Conservation (phyloP, 176 grass and related monocot species). For the Cenchrus americanus region DNA sequence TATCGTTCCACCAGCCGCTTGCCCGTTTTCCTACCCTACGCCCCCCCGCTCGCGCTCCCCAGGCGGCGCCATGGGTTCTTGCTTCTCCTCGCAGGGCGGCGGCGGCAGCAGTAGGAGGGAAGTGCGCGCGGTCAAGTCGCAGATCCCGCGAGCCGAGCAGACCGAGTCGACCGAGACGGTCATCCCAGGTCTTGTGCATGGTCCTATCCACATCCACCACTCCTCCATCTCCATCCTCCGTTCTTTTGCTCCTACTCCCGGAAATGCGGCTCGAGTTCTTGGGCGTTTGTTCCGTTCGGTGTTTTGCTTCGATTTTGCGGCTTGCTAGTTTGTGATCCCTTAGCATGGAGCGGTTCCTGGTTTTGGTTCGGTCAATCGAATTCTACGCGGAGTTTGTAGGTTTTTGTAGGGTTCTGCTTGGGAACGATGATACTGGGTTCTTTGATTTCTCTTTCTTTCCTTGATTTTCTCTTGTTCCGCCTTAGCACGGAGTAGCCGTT, state of each 20-base stretch:
- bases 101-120: neutral
- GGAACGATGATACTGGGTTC: neutral
- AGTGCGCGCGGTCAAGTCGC: slow-evolving; percentile 22
- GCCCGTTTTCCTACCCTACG: neutral
- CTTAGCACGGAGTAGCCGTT: neutral
- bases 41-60: neutral
- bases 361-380: slow-evolving; percentile 13
- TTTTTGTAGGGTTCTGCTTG: slow-evolving; percentile 32
- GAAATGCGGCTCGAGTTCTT: slow-evolving; percentile 9
- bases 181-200: slow-evolving; percentile 21
- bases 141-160: slow-evolving; percentile 13
- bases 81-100: slow-evolving; percentile 35
- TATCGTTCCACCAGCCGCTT: slow-evolving; percentile 10
- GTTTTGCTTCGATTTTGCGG: neutral
- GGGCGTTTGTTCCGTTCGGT: neutral
- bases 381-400: neutral
- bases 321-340: slow-evolving; percentile 7
- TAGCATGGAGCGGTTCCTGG: neutral
- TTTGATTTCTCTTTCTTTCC: neutral
- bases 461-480: neutral
- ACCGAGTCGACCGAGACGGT: neutral
- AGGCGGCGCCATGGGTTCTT: slow-evolving; percentile 46
- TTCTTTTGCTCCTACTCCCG: neutral
- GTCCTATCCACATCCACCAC: neutral
- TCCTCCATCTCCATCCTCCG: neutral